Conservation (phyloP, 2,329 filamentous ascomycete species). For the Sporothrix variecibatus region DNA sequence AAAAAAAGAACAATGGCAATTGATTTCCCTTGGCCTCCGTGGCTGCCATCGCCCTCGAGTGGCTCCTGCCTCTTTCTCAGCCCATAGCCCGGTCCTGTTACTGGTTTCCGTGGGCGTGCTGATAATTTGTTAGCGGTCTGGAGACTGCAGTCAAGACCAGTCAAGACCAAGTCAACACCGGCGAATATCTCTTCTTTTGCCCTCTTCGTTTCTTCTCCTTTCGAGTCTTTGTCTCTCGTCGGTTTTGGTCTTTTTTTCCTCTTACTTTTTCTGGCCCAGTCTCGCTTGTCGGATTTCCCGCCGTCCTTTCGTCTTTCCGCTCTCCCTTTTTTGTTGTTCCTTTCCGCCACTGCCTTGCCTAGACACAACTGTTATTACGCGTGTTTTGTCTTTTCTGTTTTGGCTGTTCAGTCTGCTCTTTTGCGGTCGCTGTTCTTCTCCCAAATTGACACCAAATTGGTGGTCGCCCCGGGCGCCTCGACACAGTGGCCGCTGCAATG, state of each 20-base stretch:
- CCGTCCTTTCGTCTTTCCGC: background rate
- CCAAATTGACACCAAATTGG: slow-evolving; percentile 14
- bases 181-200: background rate
- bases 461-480: background rate
- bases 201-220: background rate
- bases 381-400: slow-evolving; percentile 7
- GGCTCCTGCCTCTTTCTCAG: background rate
- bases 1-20: background rate
- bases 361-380: background rate
- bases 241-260: background rate
- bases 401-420: too few species aligned
- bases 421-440: background rate
- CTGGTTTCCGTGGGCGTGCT: slow-evolving; percentile 2
- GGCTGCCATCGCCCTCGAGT: background rate
- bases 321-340: background rate
- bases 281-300: background rate
- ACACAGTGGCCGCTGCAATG: slow-evolving; percentile 7
- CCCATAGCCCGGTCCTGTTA: slow-evolving; percentile 2
- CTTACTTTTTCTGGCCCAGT: background rate
- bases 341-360: slow-evolving; percentile 9
- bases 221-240: background rate
- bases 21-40: slow-evolving; percentile 1
- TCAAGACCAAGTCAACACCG: background rate
- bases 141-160: background rate
- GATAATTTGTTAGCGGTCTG: slow-evolving; percentile 12